A percentile compares a stretch with the other conserved stretches of the same genome.
phyloP scores from a whole-genome alignment of 2,329 filamentous ascomycete species.

The Arachnomyces sp. region DNA sequence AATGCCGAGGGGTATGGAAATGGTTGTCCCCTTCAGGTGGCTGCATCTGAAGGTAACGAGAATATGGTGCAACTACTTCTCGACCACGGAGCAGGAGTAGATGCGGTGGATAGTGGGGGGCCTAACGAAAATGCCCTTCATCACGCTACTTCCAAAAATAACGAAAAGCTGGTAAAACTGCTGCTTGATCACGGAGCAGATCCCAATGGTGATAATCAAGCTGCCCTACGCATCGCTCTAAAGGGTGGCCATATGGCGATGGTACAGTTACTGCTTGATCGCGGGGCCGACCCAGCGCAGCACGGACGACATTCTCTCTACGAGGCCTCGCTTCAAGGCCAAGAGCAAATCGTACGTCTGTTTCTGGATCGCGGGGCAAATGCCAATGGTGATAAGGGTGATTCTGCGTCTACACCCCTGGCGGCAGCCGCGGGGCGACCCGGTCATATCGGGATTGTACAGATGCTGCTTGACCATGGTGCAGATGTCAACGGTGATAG shows the following conservation, averaged over 20 bases:
- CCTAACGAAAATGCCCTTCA: constrained; percentile 6
- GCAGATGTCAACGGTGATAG: background rate
- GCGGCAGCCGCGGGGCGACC: background rate
- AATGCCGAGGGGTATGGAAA: background rate
- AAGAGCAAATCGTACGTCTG: background rate
- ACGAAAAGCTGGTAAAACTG: constrained; percentile 8
- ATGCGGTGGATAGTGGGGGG: constrained; percentile 2
- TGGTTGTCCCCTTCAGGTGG: background rate
- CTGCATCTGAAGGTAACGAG: background rate
- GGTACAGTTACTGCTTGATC: constrained; percentile 2
- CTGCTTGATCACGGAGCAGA: constrained; percentile 7
- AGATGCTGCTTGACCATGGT: background rate
- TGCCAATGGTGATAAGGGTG: background rate
- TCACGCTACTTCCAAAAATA: constrained; percentile 4
- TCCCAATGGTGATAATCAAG: background rate
- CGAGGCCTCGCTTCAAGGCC: background rate
- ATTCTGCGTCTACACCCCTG: background rate
- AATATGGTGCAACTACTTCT: background rate
- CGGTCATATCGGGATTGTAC: background rate
- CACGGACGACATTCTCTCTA: background rate
- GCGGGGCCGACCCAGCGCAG: background rate
- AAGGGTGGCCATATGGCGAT: background rate
- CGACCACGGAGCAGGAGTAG: background rate
- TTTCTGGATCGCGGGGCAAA: constrained; percentile 1
- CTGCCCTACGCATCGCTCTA: background rate